Evolutionary conservation across 768 basidiomycete species (phyloP), one percentile per base, ranked within the genome.

Genomic region (Podaxis pistillaris): DNA sequence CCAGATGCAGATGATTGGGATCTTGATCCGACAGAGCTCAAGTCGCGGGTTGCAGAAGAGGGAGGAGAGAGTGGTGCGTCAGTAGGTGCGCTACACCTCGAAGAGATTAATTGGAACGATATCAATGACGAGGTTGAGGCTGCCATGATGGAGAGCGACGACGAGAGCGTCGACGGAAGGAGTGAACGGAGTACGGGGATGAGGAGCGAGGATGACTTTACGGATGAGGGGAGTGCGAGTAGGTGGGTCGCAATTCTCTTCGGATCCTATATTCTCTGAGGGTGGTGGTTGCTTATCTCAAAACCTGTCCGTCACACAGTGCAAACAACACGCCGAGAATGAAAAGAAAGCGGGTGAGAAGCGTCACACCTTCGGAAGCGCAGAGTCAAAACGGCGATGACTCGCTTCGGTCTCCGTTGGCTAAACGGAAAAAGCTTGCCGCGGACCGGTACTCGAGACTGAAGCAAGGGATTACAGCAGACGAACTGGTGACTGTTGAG

Each of bases 121-220:
- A 88, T 93, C 67, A 91, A 92, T 70, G 85, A 89, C 63, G 95
- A 96, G 70, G 88, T 95, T 38, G 92, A 94, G 64, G 93, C 88
- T 47, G 89, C 91, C 41, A 86, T 95, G 85, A 88, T 87, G 65
- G 90, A 91, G 78, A 87, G 87, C 65, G 87, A 90, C 63, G 88
- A 89, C 58, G 85, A 85, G 33, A 83, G 83, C 9, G 79, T 78
- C 38, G 74, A 67, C 15, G 78, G 70, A 65, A 74, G 68, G 70
- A 83, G 78, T 70, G 64, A 69, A 65, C 72, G 68, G 69, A 80
- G 76, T 67, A 49, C 24, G 24, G 78, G 75, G 61, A 78, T 77
- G 71, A 78, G 69, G 71, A 85, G 76, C 58, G 86, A 87, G 59
- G 84, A 86, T 60, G 87, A 86, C 51, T 74, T 72, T 74, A 77